These are phyloP conservation scores for Lichtheimia hyalospora DNA, from an alignment of 371 early-diverging fungal genomes.

Conservation along the genomic window DNA sequence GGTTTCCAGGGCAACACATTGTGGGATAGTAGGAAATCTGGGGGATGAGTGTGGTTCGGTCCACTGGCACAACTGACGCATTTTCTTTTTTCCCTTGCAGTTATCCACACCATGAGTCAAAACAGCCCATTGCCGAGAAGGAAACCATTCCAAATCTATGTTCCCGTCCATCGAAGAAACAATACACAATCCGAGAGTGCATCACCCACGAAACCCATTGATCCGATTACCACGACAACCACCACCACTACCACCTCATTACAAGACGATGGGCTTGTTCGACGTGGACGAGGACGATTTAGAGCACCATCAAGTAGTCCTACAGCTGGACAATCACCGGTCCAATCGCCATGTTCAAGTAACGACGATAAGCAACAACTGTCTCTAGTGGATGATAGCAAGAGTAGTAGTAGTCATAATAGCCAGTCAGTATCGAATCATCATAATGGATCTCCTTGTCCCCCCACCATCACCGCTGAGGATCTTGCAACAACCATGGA, in stretches of 20 bases:
- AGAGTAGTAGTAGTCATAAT: background rate
- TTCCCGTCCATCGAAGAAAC: conserved; percentile 26
- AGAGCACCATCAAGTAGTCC: conserved; percentile 21
- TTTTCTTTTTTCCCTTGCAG: background rate
- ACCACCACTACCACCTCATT: background rate
- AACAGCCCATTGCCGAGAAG: conserved; percentile 1
- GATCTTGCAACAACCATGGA: background rate
- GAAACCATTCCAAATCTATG: conserved; percentile 19
- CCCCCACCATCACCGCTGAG: background rate
- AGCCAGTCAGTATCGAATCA: background rate
- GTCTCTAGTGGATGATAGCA: background rate
- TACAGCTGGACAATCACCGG: background rate
- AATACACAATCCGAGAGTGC: background rate
- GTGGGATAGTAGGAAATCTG: no score
- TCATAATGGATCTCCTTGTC: background rate
- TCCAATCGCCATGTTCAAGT: no score
- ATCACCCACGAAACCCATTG: background rate
- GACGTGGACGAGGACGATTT: conserved; percentile 30
- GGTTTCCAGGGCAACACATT: no score
- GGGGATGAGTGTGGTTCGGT: no score
- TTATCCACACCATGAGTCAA: background rate
- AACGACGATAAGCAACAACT: background rate
- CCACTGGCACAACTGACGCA: no score
- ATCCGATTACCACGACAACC: background rate
- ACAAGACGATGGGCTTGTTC: conserved; percentile 15